A percentile compares a stretch with the other conserved stretches of the same genome.
phyloP scores from a whole-genome alignment of 352 stramenopile genomes.

The Globisporangium cylindrosporum region DNA sequence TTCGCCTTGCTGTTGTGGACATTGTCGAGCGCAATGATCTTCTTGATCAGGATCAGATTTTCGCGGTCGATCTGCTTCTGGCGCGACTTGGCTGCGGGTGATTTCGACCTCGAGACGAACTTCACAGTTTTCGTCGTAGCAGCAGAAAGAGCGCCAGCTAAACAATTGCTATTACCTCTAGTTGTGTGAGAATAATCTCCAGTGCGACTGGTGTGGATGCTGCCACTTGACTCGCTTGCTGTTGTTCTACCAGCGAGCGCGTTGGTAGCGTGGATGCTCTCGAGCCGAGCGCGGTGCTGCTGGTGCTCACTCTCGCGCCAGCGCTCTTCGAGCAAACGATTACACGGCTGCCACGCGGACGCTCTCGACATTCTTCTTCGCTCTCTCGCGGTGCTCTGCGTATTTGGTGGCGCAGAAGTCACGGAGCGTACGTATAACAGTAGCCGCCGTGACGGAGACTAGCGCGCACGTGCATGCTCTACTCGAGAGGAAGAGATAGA shows the following conservation, averaged over 20 bases:
- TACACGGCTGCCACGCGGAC: constrained; percentile 42
- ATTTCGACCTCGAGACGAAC: constrained; percentile 30
- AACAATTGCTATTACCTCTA: background rate
- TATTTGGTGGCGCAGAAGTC: no score
- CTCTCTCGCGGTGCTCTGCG: background rate
- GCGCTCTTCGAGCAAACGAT: constrained; percentile 39
- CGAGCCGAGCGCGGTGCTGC: constrained; percentile 42
- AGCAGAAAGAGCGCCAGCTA: background rate
- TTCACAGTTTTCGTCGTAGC: constrained; percentile 12
- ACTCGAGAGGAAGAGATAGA: no score
- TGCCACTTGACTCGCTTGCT: background rate
- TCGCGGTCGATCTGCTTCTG: constrained; percentile 56
- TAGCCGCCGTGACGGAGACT: background rate
- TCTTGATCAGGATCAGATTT: constrained; percentile 59
- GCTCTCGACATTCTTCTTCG: background rate
- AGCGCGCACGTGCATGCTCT: background rate
- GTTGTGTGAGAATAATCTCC: background rate
- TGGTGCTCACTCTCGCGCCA: constrained; percentile 36
- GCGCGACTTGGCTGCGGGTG: constrained; percentile 38
- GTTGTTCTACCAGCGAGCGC: no score
- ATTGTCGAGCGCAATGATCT: constrained; percentile 49
- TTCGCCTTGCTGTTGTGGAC: constrained; percentile 5
- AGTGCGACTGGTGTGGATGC: background rate
- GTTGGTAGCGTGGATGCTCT: constrained; percentile 31
- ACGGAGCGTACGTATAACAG: no score